Percentiles rank a stretch among this genome's conserved stretches.
phyloP scores from a whole-genome alignment of 352 stramenopile species.

The Pythium volutum region DNA sequence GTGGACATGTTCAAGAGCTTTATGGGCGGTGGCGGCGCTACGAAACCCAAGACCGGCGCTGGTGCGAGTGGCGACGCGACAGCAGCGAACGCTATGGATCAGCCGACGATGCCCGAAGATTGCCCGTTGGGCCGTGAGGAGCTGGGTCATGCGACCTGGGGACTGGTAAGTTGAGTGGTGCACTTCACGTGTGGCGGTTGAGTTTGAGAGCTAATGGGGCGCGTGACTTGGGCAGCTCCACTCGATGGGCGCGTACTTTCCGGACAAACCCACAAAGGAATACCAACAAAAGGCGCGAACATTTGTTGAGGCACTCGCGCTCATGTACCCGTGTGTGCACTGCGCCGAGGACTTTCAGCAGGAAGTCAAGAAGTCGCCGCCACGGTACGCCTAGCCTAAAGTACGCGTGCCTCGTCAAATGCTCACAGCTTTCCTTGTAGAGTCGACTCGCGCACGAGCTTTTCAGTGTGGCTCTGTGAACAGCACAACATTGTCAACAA shows the following conservation, averaged over 20 bases:
- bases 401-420: not conserved
- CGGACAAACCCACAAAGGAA: conserved; percentile 89
- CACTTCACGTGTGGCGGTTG: not conserved
- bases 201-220: not conserved
- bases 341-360: conserved; percentile 95
- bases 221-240: conserved; percentile 62
- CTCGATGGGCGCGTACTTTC: conserved; percentile 96
- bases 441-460: conserved; percentile 88
- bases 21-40: conserved; percentile 31
- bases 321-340: conserved; percentile 92
- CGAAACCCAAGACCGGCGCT: conserved; percentile 19
- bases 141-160: conserved; percentile 85
- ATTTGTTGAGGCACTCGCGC: conserved; percentile 91
- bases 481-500: conserved; percentile 98
- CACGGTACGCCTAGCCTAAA: conserved; percentile 53
- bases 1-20: conserved; percentile 82
- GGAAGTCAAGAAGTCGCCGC: conserved; percentile 90
- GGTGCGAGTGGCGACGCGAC: not conserved
- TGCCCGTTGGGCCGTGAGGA: conserved; percentile 87
- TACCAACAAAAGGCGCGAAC: conserved; percentile 88
- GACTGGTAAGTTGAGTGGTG: conserved; percentile 47
- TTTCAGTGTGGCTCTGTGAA: conserved; percentile 96
- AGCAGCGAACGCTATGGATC: not conserved
- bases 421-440: conserved; percentile 28
- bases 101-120: conserved; percentile 33